A percentile compares a stretch with the other conserved stretches of the same genome.
phyloP scores from a whole-genome alignment of 2,329 filamentous ascomycete species.

The Xylariaceae sp. region DNA sequence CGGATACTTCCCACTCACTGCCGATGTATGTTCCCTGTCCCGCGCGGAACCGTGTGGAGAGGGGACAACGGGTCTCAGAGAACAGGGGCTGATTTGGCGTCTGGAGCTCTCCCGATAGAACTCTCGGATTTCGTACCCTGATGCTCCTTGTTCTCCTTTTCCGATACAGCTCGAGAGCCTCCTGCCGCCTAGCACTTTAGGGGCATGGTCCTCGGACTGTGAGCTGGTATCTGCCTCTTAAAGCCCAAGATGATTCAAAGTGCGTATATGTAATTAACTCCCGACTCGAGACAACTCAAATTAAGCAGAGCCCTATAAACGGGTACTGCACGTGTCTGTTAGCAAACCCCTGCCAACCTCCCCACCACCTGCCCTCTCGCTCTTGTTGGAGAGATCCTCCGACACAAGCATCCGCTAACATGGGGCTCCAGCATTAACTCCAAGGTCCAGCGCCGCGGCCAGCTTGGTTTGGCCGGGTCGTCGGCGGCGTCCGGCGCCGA shows the following conservation, averaged over 20 bases:
- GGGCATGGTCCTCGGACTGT: no score
- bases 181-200: no score
- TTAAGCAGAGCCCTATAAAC: conserved; percentile 5
- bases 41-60: no score
- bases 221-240: conserved; percentile 4
- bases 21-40: conserved; percentile 3
- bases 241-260: no score
- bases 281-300: no score
- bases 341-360: neutral
- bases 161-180: no score
- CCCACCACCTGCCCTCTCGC: neutral
- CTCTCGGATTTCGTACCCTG: neutral
- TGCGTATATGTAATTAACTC: no score
- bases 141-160: no score
- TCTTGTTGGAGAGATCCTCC: neutral
- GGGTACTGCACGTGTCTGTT: conserved; percentile 7
- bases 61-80: no score
- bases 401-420: neutral
- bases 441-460: conserved; percentile 5
- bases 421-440: conserved; percentile 3
- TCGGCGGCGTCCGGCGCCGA: conserved; percentile 6
- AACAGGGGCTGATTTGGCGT: neutral
- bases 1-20: conserved; percentile 8
- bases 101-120: neutral
- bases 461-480: conserved; percentile 6